These are phyloP conservation scores for Talaromyces islandicus DNA, from an alignment of 2,329 filamentous ascomycete species.

Conservation along the genomic window DNA sequence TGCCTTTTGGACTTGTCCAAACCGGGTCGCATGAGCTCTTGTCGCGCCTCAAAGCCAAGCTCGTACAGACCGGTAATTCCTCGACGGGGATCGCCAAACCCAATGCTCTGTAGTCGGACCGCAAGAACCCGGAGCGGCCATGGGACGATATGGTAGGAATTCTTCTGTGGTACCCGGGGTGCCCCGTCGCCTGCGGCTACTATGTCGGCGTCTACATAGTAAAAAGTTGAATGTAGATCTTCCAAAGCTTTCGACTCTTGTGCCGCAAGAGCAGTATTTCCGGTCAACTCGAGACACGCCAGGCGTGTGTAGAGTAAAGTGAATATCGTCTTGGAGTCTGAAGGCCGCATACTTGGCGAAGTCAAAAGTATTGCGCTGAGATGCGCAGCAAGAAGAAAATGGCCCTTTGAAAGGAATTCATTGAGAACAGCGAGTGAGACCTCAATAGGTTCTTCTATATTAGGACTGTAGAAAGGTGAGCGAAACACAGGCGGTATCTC, in stretches of 20 bases:
- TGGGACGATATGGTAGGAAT: slow-evolving; percentile 69
- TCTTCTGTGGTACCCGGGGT: slow-evolving; percentile 54
- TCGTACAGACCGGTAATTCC: slow-evolving; percentile 90
- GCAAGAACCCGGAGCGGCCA: slow-evolving; percentile 82
- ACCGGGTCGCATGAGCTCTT: slow-evolving; percentile 48
- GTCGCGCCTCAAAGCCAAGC: slow-evolving; percentile 70
- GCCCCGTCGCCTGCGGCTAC: slow-evolving; percentile 47
- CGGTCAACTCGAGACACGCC: slow-evolving; percentile 73
- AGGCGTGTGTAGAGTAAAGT: slow-evolving; percentile 73
- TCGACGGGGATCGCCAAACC: slow-evolving; percentile 75
- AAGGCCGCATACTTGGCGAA: slow-evolving; percentile 33
- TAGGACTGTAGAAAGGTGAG: slow-evolving; percentile 58
- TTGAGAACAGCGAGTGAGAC: slow-evolving; percentile 45
- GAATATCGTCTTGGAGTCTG: slow-evolving; percentile 63
- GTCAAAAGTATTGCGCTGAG: slow-evolving; percentile 39
- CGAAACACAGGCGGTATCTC: slow-evolving; percentile 61
- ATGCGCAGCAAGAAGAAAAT: slow-evolving; percentile 71
- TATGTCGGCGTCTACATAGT: slow-evolving; percentile 31
- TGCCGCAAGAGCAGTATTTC: slow-evolving; percentile 62
- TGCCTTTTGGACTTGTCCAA: slow-evolving; percentile 50
- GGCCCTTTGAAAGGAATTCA: slow-evolving; percentile 62
- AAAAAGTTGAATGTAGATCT: slow-evolving; percentile 54
- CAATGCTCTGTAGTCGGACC: slow-evolving; percentile 77
- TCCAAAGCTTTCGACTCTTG: slow-evolving; percentile 59
- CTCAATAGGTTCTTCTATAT: slow-evolving; percentile 50